phyloP scores from a whole-genome alignment of 192 early-diverging fungal species.

The Gigaspora rosea region DNA sequence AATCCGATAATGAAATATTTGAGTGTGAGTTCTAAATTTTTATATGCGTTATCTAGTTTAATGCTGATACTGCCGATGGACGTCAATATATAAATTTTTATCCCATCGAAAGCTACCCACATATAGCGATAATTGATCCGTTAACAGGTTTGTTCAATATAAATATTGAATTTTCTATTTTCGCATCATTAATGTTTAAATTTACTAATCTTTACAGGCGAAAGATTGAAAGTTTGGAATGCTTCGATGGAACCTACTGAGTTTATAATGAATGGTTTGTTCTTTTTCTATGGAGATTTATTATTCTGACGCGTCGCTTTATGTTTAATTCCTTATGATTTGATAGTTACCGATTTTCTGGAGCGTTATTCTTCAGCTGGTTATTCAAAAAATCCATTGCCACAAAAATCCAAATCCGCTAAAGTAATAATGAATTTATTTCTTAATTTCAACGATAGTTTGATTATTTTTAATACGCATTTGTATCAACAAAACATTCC shows the following conservation, averaged over 20 bases:
- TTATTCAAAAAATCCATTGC: neutral
- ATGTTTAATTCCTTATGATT: neutral
- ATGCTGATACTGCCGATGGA: slow-evolving; percentile 67
- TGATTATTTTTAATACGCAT: neutral
- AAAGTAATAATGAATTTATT: too few species aligned
- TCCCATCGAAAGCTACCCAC: slow-evolving; percentile 69
- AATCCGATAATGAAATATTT: slow-evolving; percentile 5
- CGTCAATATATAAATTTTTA: slow-evolving; percentile 73
- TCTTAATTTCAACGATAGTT: neutral
- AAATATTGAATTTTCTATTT: neutral
- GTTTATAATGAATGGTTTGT: slow-evolving; percentile 70
- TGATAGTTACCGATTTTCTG: slow-evolving; percentile 62
- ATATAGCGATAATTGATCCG: slow-evolving; percentile 88
- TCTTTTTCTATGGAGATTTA: neutral
- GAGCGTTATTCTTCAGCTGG: slow-evolving; percentile 49
- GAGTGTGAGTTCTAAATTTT: slow-evolving; percentile 1
- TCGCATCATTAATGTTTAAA: too few species aligned
- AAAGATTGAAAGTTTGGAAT: slow-evolving; percentile 76
- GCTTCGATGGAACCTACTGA: slow-evolving; percentile 57
- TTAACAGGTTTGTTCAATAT: slow-evolving; percentile 63
- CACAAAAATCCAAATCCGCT: neutral
- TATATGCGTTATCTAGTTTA: neutral
- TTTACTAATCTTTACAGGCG: slow-evolving; percentile 50
- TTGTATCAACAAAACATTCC: neutral
- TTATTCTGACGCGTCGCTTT: neutral